These are phyloP conservation scores for Endocalyx cinctus DNA, from an alignment of 2,329 filamentous ascomycete genomes.

Conservation along the genomic window DNA sequence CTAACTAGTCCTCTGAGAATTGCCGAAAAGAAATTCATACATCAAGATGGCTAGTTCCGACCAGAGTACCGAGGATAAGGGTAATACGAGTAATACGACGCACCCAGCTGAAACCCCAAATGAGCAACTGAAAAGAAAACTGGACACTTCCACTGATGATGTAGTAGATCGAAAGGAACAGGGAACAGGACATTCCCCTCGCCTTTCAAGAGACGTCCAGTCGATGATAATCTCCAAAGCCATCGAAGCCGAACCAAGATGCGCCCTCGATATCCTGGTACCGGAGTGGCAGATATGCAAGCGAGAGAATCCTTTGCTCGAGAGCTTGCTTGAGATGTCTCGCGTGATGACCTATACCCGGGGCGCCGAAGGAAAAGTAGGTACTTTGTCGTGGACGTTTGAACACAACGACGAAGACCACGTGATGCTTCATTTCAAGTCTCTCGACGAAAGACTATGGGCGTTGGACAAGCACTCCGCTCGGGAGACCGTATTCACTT, in stretches of 20 bases:
- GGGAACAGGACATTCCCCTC: too few relatives aligned
- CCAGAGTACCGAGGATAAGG: too few relatives aligned
- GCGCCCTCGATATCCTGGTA: constrained; percentile 17
- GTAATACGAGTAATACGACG: too few relatives aligned
- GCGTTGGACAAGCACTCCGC: constrained; percentile 8
- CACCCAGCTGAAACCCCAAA: too few relatives aligned
- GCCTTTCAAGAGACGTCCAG: too few relatives aligned
- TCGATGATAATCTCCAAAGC: constrained; percentile 3
- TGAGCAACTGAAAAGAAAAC: too few relatives aligned
- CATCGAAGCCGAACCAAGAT: constrained; percentile 6
- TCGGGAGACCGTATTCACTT: constrained; percentile 9
- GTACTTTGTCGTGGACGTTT: constrained; percentile 10
- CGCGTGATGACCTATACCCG: constrained; percentile 17
- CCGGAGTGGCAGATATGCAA: constrained; percentile 19
- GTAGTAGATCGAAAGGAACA: too few relatives aligned
- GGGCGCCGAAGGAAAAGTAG: constrained; percentile 2
- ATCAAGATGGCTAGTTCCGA: too few relatives aligned
- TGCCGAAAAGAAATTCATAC: too few relatives aligned
- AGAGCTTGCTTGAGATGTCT: constrained; percentile 3
- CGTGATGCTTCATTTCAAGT: constrained; percentile 14
- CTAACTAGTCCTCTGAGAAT: too few relatives aligned
- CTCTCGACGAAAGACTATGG: constrained; percentile 7
- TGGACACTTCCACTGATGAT: too few relatives aligned
- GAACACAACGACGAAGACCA: constrained; percentile 12
- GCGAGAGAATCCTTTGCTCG: constrained; percentile 2